Base-by-base conservation (phyloP, 2,329 filamentous ascomycete species). In the Aspergillus tanneri region DNA sequence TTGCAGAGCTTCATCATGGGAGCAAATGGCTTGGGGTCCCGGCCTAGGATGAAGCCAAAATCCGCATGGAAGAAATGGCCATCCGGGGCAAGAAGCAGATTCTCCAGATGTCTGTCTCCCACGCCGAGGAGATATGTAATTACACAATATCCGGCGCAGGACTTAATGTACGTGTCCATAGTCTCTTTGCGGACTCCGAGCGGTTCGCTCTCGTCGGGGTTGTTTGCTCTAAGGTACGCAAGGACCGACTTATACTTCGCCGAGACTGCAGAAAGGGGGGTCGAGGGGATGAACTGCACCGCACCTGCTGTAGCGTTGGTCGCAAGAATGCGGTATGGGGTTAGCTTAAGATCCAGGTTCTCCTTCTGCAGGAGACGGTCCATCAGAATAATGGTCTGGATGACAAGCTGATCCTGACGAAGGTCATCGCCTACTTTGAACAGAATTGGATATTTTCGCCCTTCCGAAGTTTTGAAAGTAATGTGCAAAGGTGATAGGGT, bases 371-470 rank as follows among this genome's bases (percentile, higher is more conserved):
- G 79, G 1, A 99, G 82, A 49, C 92, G 88, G 62, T 99, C 93
- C 93, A 99, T 99, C 12, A 99, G 80, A 0, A 90, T 95, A 67
- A 99, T 96, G 63, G 97, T 97, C 63, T 89, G 93, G 46, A 99
- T 95, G 27, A 99, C 92, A 2, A 99, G 82, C 66, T 99, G 93
- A 64, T 99, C 93, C 70, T 99, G 93, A 11, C 93, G 87, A 43
- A 99, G 77, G 66, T 99, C 93, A 65, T 99, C 93, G 27, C 93
- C 93, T 1, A 90, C 90, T 70, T 99, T 99, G 81, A 99, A 99
- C 44, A 97, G 87, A 55, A 99, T 87, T 8, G 92, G 87, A 65
- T 97, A 99, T 50, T 85, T 87, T 30, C 79, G 80, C 6, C 88
- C 88, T 2, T 81, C 81, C 0, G 82, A 79, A 0, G 91, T 95